These are phyloP conservation scores for Tetrahymena malaccensis DNA, from an alignment of 73 alveolate species.

Conservation along the genomic window DNA sequence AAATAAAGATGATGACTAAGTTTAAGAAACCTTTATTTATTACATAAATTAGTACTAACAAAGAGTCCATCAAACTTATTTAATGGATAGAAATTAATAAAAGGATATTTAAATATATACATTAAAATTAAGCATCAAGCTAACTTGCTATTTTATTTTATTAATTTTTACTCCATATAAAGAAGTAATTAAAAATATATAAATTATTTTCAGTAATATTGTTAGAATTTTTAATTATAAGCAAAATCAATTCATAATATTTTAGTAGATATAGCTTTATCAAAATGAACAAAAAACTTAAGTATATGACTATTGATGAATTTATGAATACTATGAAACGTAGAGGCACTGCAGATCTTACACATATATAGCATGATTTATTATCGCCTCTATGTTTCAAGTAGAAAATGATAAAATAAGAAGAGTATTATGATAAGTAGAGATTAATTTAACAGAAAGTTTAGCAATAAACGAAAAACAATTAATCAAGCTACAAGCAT, in stretches of 20 bases:
- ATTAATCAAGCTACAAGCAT: neutral
- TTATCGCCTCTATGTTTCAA: neutral
- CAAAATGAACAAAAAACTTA: neutral
- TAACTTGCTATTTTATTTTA: neutral
- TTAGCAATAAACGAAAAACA: neutral
- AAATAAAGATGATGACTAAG: no score
- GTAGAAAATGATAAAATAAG: neutral
- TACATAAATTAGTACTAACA: neutral
- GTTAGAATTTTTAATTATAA: neutral
- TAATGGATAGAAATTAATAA: neutral
- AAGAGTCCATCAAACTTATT: neutral
- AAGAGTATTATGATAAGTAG: neutral
- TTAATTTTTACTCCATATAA: no score
- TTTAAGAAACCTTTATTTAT: neutral
- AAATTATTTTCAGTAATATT: neutral
- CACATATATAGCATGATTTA: neutral
- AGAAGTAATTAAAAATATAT: no score
- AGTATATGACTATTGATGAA: neutral
- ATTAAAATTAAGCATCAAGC: neutral
- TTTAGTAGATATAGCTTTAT: neutral
- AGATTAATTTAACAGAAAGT: neutral
- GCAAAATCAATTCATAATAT: neutral
- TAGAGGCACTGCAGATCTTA: neutral
- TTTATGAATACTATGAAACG: neutral
- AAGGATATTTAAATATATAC: neutral